Evolutionary conservation across 1,284 basidiomycete genomes (phyloP), one percentile per base, ranked within the genome.

Genomic region (Trametes hirsuta): DNA sequence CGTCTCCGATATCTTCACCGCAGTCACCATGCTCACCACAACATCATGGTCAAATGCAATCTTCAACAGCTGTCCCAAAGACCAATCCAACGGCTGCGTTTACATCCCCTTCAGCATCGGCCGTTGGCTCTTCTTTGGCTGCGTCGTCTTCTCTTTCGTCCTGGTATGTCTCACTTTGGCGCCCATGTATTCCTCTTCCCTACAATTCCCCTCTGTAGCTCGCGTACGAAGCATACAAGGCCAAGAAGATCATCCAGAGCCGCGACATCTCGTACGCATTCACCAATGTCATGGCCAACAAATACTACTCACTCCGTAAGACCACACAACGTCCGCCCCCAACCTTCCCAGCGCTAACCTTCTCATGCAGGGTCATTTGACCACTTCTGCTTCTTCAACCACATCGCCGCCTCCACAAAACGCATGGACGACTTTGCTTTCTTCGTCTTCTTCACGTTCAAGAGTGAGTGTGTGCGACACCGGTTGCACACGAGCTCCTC

Each of bases 391-490:
- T 95, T 99, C 81, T 99, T 98, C 75, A 90, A 91, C 68, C 95
- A 97, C 69, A 98, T 99, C 77, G 90, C 91, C 71, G 90, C 93
- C 71, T 98, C 96, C 36, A 97, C 94, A 35, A 98, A 97, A 84
- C 90, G 88, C 68, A 95, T 91, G 75, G 97, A 99, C 75, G 94
- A 97, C 71, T 94, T 98, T 76, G 95, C 96, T 49, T 98, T 99
- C 84, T 99, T 98, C 76, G 87, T 98, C 74, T 99, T 98, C 85
- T 99, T 99, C 79, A 93, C 93, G 1, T 99, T 99, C 86, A 99
- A 99, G 81, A 95, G 95, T 93, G 59, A 53, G 86, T 79, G 6
- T 8, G 8, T n/a, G 9, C 18, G 44, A 49, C 22, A 18, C 25
- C 40, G 12, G 55, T 34, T 34, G 35, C 10, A 47, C 42, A 53